Conservation (phyloP, 2,329 filamentous ascomycete genomes). For the Cladosporium sp. region DNA sequence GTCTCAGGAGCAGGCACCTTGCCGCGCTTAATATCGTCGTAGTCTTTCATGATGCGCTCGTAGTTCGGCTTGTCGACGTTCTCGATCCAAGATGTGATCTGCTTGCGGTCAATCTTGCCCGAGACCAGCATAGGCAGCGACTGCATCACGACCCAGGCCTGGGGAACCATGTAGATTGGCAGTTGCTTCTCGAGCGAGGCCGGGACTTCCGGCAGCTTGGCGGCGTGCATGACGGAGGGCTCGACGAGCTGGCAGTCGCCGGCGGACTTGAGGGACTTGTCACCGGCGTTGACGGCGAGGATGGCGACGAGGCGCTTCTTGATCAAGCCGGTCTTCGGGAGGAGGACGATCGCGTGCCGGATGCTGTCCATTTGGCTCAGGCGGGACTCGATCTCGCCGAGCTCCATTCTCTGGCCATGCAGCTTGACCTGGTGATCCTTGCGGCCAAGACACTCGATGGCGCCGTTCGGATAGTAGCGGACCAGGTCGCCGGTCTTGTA, state of each 20-base stretch:
- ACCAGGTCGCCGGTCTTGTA: constrained; percentile 22
- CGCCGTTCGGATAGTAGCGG: constrained; percentile 16
- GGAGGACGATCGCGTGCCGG: constrained; percentile 11
- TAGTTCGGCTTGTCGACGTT: constrained; percentile 9
- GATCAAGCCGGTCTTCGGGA: constrained; percentile 9
- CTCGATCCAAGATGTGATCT: constrained; percentile 11
- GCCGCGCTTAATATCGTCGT: constrained; percentile 8
- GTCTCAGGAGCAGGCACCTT: constrained; percentile 1
- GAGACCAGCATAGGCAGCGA: constrained; percentile 10
- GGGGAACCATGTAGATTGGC: constrained; percentile 12
- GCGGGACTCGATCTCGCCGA: constrained; percentile 62
- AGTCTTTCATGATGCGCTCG: constrained; percentile 10
- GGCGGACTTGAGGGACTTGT: constrained; percentile 1
- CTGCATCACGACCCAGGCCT: constrained; percentile 10
- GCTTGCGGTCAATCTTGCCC: constrained; percentile 12
- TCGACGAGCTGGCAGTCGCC: constrained; percentile 8
- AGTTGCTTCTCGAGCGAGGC: constrained; percentile 10
- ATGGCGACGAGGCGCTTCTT: constrained; percentile 8
- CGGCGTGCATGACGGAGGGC: constrained; percentile 2
- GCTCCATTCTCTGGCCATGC: constrained; percentile 68
- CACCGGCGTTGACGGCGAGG: constrained; percentile 1
- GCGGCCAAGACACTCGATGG: constrained; percentile 52
- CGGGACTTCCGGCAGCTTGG: constrained; percentile 3
- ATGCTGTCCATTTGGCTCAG: constrained; percentile 30
- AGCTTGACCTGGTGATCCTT: constrained; percentile 74